Evolutionary conservation across 2,329 filamentous ascomycete genomes (phyloP), one percentile per base, ranked within the genome.

Genomic region (Botrytis aclada): DNA sequence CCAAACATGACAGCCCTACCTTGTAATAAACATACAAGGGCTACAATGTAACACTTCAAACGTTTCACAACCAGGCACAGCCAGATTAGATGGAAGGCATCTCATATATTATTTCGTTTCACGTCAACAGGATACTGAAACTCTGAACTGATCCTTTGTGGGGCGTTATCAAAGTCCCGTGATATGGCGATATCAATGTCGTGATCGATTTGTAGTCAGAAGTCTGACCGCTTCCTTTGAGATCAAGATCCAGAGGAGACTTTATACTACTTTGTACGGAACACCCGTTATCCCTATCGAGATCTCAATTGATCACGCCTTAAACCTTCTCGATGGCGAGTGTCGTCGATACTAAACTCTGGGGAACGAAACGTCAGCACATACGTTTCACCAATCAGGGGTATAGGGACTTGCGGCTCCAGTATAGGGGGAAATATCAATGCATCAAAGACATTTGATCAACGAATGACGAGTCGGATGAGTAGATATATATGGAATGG

Each of bases 151-250:
- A 22, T 10, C 41, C n/a, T 20, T 7, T 34, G 64, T 54, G 45
- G 25, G 64, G 45, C 45, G 9, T 29, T 22, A 10, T 63, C 10
- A 29, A 29, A 1, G 4, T 54, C 69, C 43, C 69, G 60, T 71
- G 69, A 65, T 41, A 71, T 71, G 69, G 45, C 60, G 69, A 71
- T 62, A 71, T 71, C 32, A 63, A 63, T 63, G 69, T 63, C 43
- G 56, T 70, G 54, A 70, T 60, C 32, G 25, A 45, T 18, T 6
- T 43, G 20, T 34, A 37, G 69, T 70, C 41, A 62, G 56, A 70
- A 45, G 43, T 70, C 37, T 41, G 66, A 60, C n/a, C 37, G 66
- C 20, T 39, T 60, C 34, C 41, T 47, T 34, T 20, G 7, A 37
- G 20, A 25, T 34, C 64, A 29, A 29, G 56, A 32, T 29, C 18